These are phyloP conservation scores for Umbellularia californica DNA, from an alignment of 164 flowering plant genomes.

Conservation along the genomic window DNA sequence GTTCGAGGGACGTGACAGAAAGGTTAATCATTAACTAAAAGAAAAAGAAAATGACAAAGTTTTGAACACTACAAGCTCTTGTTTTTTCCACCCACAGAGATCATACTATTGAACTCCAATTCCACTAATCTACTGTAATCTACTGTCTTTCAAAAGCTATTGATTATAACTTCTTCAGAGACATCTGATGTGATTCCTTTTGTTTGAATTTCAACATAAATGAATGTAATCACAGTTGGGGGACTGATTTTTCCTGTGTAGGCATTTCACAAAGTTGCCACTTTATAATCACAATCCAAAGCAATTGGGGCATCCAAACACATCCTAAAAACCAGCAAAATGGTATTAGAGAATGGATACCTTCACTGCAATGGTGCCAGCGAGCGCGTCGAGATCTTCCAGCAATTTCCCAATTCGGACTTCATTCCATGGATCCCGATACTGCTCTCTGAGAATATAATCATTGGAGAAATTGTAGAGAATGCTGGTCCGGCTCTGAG, in stretches of 20 bases:
- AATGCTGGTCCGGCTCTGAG: slow-evolving; percentile 65
- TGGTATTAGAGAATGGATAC: slow-evolving; percentile 20
- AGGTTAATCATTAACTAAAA: too few species aligned
- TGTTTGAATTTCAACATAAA: background rate
- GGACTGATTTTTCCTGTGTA: background rate
- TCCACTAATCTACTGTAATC: too few species aligned
- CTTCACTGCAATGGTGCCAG: slow-evolving; percentile 91
- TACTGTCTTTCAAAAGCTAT: too few species aligned
- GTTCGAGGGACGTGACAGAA: too few species aligned
- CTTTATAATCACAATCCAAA: too few species aligned
- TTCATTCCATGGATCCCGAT: slow-evolving; percentile 87
- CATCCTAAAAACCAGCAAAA: background rate
- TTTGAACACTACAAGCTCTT: too few species aligned
- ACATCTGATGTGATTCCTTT: background rate
- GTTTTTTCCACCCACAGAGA: too few species aligned
- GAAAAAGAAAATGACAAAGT: too few species aligned
- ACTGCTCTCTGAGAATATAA: slow-evolving; percentile 80
- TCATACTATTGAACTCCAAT: too few species aligned
- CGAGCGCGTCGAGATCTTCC: slow-evolving; percentile 95
- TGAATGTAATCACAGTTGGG: background rate
- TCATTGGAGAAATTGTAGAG: slow-evolving; percentile 72
- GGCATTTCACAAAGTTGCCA: too few species aligned
- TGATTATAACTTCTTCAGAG: background rate
- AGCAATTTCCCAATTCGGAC: slow-evolving; percentile 80
- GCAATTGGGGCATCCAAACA: background rate